phyloP scores from a whole-genome alignment of 495 filamentous ascomycete species.

The Pseudevernia furfuracea region DNA sequence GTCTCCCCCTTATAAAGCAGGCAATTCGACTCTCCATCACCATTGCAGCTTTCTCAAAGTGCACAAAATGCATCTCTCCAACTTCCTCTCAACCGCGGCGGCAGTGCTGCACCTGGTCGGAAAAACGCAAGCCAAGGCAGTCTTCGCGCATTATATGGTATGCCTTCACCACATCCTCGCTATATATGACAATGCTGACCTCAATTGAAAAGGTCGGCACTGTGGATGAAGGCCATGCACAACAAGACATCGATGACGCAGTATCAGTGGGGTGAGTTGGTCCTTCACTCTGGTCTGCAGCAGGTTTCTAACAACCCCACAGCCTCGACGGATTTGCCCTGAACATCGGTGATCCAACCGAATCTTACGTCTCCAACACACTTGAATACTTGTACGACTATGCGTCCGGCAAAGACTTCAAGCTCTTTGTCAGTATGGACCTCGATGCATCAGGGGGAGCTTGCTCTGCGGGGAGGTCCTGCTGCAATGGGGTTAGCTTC shows the following conservation, averaged over 20 bases:
- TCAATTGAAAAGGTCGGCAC: conserved; percentile 22
- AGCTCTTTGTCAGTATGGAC: conserved; percentile 32
- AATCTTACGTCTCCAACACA: conserved; percentile 21
- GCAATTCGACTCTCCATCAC: neutral
- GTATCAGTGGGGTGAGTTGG: conserved; percentile 19
- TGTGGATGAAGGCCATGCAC: conserved; percentile 25
- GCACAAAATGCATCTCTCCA: neutral
- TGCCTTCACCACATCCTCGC: neutral
- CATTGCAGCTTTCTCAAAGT: neutral
- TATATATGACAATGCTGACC: neutral
- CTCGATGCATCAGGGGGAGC: conserved; percentile 8
- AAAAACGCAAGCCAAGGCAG: conserved; percentile 15
- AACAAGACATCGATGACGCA: conserved; percentile 29
- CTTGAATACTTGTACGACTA: conserved; percentile 23
- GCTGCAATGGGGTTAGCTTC: conserved; percentile 15
- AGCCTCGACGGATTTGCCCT: conserved; percentile 32
- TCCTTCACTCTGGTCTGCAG: neutral
- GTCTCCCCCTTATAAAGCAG: neutral
- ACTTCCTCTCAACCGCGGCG: neutral
- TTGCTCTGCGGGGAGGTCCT: neutral
- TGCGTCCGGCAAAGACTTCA: conserved; percentile 25
- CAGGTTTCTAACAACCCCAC: neutral
- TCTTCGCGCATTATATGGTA: conserved; percentile 36
- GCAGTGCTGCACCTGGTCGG: neutral
- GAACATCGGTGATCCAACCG: conserved; percentile 25